phyloP scores from a whole-genome alignment of 2,329 filamentous ascomycete genomes.

The Epichloe amarillans region DNA sequence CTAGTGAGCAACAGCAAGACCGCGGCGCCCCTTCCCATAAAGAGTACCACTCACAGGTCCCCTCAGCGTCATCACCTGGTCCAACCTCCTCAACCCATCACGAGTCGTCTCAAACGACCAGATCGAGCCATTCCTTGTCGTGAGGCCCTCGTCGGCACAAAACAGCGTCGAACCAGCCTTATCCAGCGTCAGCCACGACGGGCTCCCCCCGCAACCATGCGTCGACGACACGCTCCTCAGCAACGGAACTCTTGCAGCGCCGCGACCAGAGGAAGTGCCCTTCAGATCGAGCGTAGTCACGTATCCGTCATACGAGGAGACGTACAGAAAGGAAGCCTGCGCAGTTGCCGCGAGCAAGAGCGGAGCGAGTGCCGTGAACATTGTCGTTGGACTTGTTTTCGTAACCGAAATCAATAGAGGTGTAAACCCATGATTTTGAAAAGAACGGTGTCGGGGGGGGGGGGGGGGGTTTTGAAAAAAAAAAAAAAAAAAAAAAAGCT shows the following conservation, averaged over 20 bases:
- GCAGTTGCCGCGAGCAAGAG: conserved; percentile 8
- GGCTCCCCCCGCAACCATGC: conserved; percentile 37
- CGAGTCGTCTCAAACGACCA: conserved; percentile 24
- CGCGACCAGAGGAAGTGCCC: neutral
- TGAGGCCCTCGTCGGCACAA: conserved; percentile 46
- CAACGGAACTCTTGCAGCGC: conserved; percentile 5
- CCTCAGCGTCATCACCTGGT: conserved; percentile 19
- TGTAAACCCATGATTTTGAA: neutral
- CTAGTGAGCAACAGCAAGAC: conserved; percentile 33
- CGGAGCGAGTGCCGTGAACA: conserved; percentile 4
- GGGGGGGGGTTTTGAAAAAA: no score
- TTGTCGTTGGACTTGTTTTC: neutral
- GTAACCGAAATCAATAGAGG: no score
- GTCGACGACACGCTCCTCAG: conserved; percentile 30
- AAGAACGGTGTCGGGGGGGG: neutral
- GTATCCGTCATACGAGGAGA: conserved; percentile 33
- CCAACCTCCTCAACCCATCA: conserved; percentile 26
- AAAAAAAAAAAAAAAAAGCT: no score
- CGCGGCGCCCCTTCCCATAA: conserved; percentile 27
- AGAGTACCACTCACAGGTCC: conserved; percentile 31
- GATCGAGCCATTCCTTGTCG: conserved; percentile 33
- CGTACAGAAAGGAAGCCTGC: conserved; percentile 30
- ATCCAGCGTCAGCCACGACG: conserved; percentile 49
- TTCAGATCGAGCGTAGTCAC: conserved; percentile 34
- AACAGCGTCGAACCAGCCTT: conserved; percentile 35